phyloP scores from a whole-genome alignment of 805 yeast genomes.

The Ogataea pini region DNA sequence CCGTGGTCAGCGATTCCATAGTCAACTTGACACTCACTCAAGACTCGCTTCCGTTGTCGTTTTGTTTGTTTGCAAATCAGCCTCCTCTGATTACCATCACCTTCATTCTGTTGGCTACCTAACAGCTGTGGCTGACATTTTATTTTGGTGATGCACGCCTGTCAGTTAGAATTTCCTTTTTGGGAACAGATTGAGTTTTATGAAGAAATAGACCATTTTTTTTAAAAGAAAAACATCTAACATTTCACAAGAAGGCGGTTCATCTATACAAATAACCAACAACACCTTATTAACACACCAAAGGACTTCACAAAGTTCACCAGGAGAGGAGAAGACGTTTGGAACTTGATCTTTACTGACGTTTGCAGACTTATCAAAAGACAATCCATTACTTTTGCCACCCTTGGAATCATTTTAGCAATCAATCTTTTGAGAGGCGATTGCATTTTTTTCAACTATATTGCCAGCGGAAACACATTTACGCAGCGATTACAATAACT shows the following conservation, averaged over 20 bases:
- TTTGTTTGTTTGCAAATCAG: conserved; percentile 1
- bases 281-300: neutral
- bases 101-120: neutral
- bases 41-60: neutral
- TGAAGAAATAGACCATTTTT: neutral
- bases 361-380: neutral
- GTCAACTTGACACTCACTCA: neutral
- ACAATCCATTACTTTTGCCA: neutral
- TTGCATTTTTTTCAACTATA: neutral
- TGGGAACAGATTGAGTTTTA: conserved; percentile 8
- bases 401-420: neutral
- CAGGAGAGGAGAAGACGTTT: neutral
- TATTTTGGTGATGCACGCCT: conserved; percentile 3
- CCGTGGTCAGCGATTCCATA: too few species aligned
- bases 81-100: conserved; percentile 1
- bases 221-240: neutral
- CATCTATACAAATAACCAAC: neutral
- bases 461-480: neutral
- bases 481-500: neutral
- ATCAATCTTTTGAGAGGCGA: neutral
- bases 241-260: neutral
- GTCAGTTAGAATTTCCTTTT: neutral
- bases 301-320: neutral
- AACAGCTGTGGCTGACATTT: neutral
- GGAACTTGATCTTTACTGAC: neutral